These are phyloP conservation scores for Arthrobotrys megalospora DNA, from an alignment of 2,329 filamentous ascomycete species.

Conservation along the genomic window DNA sequence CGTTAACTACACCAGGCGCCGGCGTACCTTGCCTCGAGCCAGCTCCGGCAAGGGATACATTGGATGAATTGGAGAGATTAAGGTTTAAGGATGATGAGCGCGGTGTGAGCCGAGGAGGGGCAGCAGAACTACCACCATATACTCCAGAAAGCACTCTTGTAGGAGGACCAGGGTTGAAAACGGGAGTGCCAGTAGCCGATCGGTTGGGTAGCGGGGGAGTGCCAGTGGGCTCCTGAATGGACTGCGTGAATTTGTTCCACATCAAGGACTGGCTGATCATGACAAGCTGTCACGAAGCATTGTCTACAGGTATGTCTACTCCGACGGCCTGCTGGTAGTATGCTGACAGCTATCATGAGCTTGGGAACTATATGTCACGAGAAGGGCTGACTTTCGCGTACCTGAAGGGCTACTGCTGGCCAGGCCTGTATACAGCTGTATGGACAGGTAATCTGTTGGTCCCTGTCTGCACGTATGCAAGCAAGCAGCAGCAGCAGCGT, in stretches of 20 bases:
- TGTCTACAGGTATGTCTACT: slow-evolving; percentile 29
- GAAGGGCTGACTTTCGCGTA: slow-evolving; percentile 11
- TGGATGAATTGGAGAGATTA: slow-evolving; percentile 81
- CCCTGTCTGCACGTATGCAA: slow-evolving; percentile 11
- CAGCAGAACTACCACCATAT: slow-evolving; percentile 34
- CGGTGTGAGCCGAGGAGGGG: slow-evolving; percentile 71
- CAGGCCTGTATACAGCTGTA: no score
- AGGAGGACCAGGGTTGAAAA: slow-evolving; percentile 36
- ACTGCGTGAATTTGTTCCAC: slow-evolving; percentile 62
- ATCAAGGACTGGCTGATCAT: slow-evolving; percentile 58
- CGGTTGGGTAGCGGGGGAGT: slow-evolving; percentile 55
- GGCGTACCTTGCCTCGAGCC: slow-evolving; percentile 68
- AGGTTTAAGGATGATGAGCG: slow-evolving; percentile 84
- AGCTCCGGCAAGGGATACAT: slow-evolving; percentile 79
- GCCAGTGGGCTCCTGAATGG: slow-evolving; percentile 52
- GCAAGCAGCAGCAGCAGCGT: background rate
- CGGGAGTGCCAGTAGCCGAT: slow-evolving; percentile 34
- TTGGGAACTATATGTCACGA: background rate
- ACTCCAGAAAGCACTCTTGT: slow-evolving; percentile 54
- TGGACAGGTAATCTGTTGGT: slow-evolving; percentile 53
- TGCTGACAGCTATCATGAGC: background rate
- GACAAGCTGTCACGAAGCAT: slow-evolving; percentile 59
- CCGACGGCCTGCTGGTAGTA: background rate
- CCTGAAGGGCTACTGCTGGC: slow-evolving; percentile 3
- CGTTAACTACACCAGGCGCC: slow-evolving; percentile 20